phyloP scores from a whole-genome alignment of 163 green algal species.

The Trebouxiophyceae sp. region DNA sequence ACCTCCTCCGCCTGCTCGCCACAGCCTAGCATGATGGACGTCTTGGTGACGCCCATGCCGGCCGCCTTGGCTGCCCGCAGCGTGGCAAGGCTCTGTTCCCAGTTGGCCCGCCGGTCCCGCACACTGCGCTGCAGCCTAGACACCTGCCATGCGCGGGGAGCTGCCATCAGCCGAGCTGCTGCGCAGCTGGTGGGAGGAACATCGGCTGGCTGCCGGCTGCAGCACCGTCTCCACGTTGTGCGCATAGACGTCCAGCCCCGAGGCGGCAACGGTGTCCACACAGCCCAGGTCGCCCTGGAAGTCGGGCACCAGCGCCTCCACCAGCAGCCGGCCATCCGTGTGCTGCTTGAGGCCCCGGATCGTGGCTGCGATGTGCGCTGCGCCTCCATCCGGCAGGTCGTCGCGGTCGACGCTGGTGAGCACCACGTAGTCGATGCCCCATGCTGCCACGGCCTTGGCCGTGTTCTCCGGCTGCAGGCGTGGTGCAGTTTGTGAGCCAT shows the following conservation, averaged over 20 bases:
- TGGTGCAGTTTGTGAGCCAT: too few relatives aligned
- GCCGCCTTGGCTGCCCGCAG: conserved; percentile 77
- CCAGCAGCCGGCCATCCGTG: conserved; percentile 60
- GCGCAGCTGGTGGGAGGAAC: too few relatives aligned
- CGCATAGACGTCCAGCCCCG: conserved; percentile 94
- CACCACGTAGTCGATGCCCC: conserved; percentile 92
- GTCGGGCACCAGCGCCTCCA: conserved; percentile 91
- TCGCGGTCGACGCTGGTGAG: conserved; percentile 96
- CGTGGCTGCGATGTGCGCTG: conserved; percentile 65
- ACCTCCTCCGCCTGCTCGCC: conserved; percentile 87
- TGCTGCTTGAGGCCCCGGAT: conserved; percentile 53
- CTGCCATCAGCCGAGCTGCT: too few relatives aligned
- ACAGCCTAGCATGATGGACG: conserved; percentile 94
- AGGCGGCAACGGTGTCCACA: conserved; percentile 63
- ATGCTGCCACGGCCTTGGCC: conserved; percentile 68
- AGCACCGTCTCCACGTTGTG: conserved; percentile 99
- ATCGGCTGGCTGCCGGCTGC: too few relatives aligned
- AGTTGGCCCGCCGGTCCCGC: conserved; percentile 85
- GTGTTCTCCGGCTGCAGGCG: conserved; percentile 10
- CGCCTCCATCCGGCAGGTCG: conserved; percentile 85
- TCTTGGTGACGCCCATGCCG: conserved; percentile 79
- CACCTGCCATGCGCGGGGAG: conserved; percentile 17
- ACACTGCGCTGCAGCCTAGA: conserved; percentile 53
- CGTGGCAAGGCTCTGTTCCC: conserved; percentile 80
- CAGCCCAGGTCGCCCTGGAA: conserved; percentile 70